These are phyloP conservation scores for Podospora appendiculata DNA, from an alignment of 495 filamentous ascomycete species.

Conservation along the genomic window DNA sequence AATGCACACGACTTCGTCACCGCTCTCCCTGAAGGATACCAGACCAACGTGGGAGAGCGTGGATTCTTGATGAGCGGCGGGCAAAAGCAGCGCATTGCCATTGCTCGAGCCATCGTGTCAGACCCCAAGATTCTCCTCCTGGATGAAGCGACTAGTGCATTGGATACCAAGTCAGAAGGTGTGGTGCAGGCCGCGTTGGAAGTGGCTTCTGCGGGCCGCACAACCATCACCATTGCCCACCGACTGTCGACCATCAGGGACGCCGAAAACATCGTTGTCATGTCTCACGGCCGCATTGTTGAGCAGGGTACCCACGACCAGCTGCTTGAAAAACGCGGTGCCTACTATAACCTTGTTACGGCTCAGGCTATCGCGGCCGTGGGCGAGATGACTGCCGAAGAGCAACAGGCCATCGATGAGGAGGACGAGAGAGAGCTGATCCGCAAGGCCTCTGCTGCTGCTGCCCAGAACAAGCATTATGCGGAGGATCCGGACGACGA, in stretches of 20 bases:
- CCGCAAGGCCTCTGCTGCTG: constrained; percentile 31
- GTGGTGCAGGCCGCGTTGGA: constrained; percentile 92
- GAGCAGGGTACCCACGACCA: constrained; percentile 73
- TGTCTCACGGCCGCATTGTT: constrained; percentile 75
- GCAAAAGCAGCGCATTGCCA: constrained; percentile 88
- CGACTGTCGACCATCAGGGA: constrained; percentile 88
- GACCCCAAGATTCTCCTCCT: constrained; percentile 91
- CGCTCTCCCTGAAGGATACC: constrained; percentile 77
- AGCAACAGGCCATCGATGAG: constrained; percentile 32
- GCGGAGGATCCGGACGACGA: constrained; percentile 53
- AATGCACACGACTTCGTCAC: constrained; percentile 91
- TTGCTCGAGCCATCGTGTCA: constrained; percentile 81
- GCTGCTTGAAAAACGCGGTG: constrained; percentile 53
- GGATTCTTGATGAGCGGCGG: constrained; percentile 89
- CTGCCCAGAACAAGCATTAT: constrained; percentile 14
- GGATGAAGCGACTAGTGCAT: constrained; percentile 87
- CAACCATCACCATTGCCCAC: constrained; percentile 94
- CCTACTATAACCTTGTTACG: constrained; percentile 47
- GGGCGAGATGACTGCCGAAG: constrained; percentile 44
- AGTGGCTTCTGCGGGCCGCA: constrained; percentile 78
- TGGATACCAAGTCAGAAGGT: constrained; percentile 94
- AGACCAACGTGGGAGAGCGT: constrained; percentile 92
- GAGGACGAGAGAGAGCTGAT: constrained; percentile 40
- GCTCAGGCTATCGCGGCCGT: constrained; percentile 53
- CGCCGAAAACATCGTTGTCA: constrained; percentile 93